Percentiles rank a stretch among this genome's conserved stretches.
These are phyloP conservation scores for Backusella mclennaniae DNA, from an alignment of 192 early-diverging fungal genomes.

Conservation along the genomic window DNA sequence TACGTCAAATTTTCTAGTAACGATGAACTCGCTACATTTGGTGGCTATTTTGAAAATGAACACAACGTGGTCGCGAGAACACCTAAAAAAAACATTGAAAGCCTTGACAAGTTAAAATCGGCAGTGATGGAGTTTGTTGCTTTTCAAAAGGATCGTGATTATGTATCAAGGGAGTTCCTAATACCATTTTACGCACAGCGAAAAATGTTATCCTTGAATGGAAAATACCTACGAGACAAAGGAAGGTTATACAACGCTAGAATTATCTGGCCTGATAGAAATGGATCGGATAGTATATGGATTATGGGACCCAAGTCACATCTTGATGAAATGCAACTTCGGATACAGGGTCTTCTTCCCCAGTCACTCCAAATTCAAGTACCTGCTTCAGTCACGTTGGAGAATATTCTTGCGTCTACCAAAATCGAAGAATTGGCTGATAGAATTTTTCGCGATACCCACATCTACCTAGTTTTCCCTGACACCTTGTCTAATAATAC, in stretches of 20 bases:
- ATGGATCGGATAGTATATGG: constrained; percentile 55
- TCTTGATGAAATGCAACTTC: constrained; percentile 46
- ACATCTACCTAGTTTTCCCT: constrained; percentile 1
- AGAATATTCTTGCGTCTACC: not conserved
- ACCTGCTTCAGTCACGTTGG: constrained; percentile 4
- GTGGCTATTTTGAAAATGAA: constrained; percentile 76
- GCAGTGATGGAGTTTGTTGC: constrained; percentile 65
- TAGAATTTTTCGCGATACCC: not conserved
- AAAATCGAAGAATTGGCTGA: constrained; percentile 7
- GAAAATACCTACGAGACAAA: constrained; percentile 43
- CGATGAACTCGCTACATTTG: constrained; percentile 67
- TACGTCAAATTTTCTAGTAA: constrained; percentile 82
- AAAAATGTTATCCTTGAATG: constrained; percentile 19
- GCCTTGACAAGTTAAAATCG: constrained; percentile 59
- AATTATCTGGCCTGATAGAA: constrained; percentile 59
- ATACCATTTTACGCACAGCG: constrained; percentile 38
- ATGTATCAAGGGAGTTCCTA: constrained; percentile 31
- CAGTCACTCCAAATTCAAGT: constrained; percentile 8
- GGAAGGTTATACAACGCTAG: constrained; percentile 48
- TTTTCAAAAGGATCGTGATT: constrained; percentile 46
- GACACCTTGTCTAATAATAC: not conserved
- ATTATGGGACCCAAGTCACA: constrained; percentile 54
- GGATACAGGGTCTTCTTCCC: not conserved
- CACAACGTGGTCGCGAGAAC: constrained; percentile 83
- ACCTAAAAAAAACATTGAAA: constrained; percentile 69